A percentile compares a stretch with the other conserved stretches of the same genome.
Evolutionary conservation across 768 basidiomycete species (phyloP).

Genomic region (Tricholoma saponaceum): DNA sequence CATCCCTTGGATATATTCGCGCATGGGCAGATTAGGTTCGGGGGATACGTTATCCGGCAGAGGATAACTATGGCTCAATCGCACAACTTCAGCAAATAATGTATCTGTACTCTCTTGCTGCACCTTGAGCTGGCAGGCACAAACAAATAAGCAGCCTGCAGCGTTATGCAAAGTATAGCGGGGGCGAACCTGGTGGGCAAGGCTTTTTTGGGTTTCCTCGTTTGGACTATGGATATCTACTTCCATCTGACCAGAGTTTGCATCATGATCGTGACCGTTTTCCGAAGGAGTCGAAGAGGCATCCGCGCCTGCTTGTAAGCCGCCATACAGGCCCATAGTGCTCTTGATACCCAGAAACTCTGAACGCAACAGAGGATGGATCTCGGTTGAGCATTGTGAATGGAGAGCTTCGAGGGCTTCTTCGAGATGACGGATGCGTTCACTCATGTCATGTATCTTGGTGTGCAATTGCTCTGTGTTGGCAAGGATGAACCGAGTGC

Average conservation of each 20-base stretch:
- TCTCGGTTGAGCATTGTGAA: slow-evolving; percentile 22
- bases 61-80: slow-evolving; percentile 58
- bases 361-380: slow-evolving; percentile 48
- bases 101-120: slow-evolving; percentile 22
- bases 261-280: slow-evolving; percentile 8
- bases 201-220: slow-evolving; percentile 24
- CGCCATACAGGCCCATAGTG: slow-evolving; percentile 45
- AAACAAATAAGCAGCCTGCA: slow-evolving; percentile 2
- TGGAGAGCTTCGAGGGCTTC: slow-evolving; percentile 42
- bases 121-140: not conserved
- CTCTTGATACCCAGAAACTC: slow-evolving; percentile 55
- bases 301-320: slow-evolving; percentile 21
- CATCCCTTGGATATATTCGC: slow-evolving; percentile 51
- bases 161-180: not conserved
- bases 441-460: slow-evolving; percentile 66
- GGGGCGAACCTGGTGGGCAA: slow-evolving; percentile 1
- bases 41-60: slow-evolving; percentile 41
- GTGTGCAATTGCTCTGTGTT: slow-evolving; percentile 62
- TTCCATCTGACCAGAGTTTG: slow-evolving; percentile 13
- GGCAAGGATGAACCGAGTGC: slow-evolving; percentile 63
- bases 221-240: slow-evolving; percentile 22
- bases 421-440: slow-evolving; percentile 59
- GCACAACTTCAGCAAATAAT: slow-evolving; percentile 38
- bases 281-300: not conserved
- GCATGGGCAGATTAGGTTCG: slow-evolving; percentile 48